Percentiles rank a stretch among this genome's conserved stretches.
Evolutionary conservation across 2,329 filamentous ascomycete species (phyloP).

Genomic region (Clonostachys solani): DNA sequence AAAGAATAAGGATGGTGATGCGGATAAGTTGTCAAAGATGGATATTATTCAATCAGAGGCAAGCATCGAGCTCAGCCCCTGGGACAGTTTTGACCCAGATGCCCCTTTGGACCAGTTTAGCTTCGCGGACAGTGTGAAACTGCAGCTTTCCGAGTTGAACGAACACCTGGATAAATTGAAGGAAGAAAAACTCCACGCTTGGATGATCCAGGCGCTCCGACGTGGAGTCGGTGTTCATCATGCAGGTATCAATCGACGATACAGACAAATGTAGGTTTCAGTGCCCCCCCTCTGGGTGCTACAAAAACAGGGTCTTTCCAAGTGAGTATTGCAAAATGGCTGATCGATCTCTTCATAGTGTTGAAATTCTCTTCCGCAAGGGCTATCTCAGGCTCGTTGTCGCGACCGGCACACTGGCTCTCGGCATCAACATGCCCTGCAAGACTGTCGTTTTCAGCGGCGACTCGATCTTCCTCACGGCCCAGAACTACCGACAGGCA

Average conservation of each 20-base stretch:
- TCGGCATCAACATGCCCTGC: slow-evolving; percentile 83
- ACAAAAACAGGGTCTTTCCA: too few species aligned
- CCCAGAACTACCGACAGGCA: slow-evolving; percentile 73
- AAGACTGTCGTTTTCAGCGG: slow-evolving; percentile 76
- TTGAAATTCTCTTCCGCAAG: slow-evolving; percentile 71
- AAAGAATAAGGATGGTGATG: slow-evolving; percentile 28
- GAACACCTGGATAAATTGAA: slow-evolving; percentile 45
- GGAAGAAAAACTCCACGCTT: slow-evolving; percentile 32
- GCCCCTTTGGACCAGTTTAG: slow-evolving; percentile 59
- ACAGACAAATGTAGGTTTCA: slow-evolving; percentile 54
- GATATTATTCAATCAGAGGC: slow-evolving; percentile 54
- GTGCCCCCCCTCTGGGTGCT: slow-evolving; percentile 8
- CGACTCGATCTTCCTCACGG: slow-evolving; percentile 68
- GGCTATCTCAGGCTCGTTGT: slow-evolving; percentile 68
- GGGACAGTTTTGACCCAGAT: slow-evolving; percentile 64
- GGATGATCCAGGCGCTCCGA: slow-evolving; percentile 55
- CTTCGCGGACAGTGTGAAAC: slow-evolving; percentile 59
- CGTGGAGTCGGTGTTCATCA: slow-evolving; percentile 76
- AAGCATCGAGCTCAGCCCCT: slow-evolving; percentile 47
- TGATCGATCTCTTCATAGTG: slow-evolving; percentile 23
- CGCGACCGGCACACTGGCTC: slow-evolving; percentile 69
- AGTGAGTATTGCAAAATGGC: background rate
- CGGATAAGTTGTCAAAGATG: slow-evolving; percentile 38
- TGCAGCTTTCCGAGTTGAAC: slow-evolving; percentile 54
- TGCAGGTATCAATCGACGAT: slow-evolving; percentile 73